These are phyloP conservation scores for Dentiscutata heterogama DNA, from an alignment of 371 early-diverging fungal species.

Conservation along the genomic window DNA sequence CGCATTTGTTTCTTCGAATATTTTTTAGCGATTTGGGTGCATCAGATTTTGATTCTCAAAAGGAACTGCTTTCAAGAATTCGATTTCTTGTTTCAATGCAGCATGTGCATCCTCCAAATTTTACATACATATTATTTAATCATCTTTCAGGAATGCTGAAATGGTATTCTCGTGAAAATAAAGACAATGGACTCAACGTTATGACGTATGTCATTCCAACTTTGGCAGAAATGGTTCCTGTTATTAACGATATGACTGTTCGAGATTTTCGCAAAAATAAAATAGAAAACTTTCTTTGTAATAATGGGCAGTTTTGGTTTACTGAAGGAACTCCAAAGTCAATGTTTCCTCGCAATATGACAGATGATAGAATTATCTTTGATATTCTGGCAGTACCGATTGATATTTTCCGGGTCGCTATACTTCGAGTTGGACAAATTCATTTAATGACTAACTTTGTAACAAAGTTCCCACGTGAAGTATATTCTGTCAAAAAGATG, in stretches of 20 bases:
- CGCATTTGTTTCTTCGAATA: conserved; percentile 64
- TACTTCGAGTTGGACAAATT: conserved; percentile 68
- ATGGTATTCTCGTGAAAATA: conserved; percentile 64
- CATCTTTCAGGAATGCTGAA: conserved; percentile 73
- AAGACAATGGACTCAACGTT: conserved; percentile 56
- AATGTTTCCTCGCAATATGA: conserved; percentile 64
- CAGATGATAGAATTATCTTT: conserved; percentile 48
- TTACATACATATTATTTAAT: conserved; percentile 68
- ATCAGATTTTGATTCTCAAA: conserved; percentile 53
- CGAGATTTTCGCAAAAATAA: conserved; percentile 74
- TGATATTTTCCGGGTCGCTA: conserved; percentile 65
- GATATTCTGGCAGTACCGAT: conserved; percentile 60
- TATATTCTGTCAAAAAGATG: conserved; percentile 65
- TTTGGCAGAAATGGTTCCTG: conserved; percentile 64
- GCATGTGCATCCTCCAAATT: conserved; percentile 66
- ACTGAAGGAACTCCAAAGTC: conserved; percentile 59
- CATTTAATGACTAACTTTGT: conserved; percentile 72
- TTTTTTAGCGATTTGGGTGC: conserved; percentile 67
- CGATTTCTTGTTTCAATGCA: conserved; percentile 62
- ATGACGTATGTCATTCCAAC: conserved; percentile 65
- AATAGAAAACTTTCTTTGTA: conserved; percentile 64
- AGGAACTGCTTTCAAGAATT: conserved; percentile 60
- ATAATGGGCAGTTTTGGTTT: conserved; percentile 74
- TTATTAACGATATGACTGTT: conserved; percentile 68
- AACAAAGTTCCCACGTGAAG: conserved; percentile 66